Conservation (phyloP, 2,329 filamentous ascomycete genomes). For the Ceratocystis cubensis region DNA sequence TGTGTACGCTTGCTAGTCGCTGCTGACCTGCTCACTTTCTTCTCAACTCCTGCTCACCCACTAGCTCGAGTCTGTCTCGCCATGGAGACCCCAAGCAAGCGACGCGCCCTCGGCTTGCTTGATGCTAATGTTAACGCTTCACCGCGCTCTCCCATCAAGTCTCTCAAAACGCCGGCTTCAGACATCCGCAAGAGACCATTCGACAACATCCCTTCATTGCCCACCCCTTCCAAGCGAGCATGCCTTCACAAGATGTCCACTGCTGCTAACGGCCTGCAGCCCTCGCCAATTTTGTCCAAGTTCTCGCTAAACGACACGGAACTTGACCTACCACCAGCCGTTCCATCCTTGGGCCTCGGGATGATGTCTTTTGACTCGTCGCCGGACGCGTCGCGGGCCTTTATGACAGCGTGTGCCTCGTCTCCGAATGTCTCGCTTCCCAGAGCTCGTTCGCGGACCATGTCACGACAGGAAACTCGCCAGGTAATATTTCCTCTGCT, state of each 20-base stretch:
- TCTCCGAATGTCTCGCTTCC: conserved; percentile 1
- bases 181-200: conserved; percentile 12
- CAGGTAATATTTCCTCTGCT: conserved; percentile 29
- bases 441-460: conserved; percentile 8
- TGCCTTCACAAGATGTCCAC: background rate
- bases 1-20: no score
- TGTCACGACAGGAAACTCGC: conserved; percentile 20
- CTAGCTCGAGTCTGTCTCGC: background rate
- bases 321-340: background rate
- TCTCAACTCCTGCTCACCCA: background rate
- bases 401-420: conserved; percentile 17
- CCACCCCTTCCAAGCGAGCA: conserved; percentile 13
- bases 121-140: conserved; percentile 21
- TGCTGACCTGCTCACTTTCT: background rate
- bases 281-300: conserved; percentile 14
- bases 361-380: conserved; percentile 16
- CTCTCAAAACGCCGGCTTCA: conserved; percentile 12
- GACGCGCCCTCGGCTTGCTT: conserved; percentile 21
- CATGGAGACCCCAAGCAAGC: conserved; percentile 20
- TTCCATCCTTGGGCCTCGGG: background rate
- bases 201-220: conserved; percentile 13
- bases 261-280: conserved; percentile 11
- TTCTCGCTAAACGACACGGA: conserved; percentile 9
- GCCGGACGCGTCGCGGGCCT: conserved; percentile 18
- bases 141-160: conserved; percentile 18